A percentile compares a stretch with the other conserved stretches of the same genome.
Evolutionary conservation across 192 early-diverging fungal genomes (phyloP).

Genomic region (Helicostylum pulchrum): DNA sequence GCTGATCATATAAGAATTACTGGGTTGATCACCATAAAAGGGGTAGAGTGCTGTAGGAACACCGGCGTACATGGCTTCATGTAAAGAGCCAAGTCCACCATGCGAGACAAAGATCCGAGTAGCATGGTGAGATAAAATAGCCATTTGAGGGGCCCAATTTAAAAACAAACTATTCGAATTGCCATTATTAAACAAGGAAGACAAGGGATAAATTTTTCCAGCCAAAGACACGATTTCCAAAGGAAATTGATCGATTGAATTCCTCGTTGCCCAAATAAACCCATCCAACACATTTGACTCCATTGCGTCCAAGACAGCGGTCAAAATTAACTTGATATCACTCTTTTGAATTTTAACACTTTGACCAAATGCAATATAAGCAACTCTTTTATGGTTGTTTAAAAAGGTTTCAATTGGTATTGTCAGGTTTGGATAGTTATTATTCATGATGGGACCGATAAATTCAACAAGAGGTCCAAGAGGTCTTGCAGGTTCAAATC

Average conservation of each 20-base stretch:
- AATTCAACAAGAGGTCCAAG: conserved; percentile 31
- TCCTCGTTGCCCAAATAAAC: conserved; percentile 30
- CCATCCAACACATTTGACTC: conserved; percentile 29
- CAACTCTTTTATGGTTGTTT: conserved; percentile 7
- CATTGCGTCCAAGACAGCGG: conserved; percentile 22
- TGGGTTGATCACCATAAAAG: conserved; percentile 28
- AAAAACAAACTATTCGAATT: conserved; percentile 1
- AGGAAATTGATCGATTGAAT: neutral
- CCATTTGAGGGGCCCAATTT: conserved; percentile 32
- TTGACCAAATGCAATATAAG: conserved; percentile 37
- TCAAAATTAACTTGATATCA: conserved; percentile 23
- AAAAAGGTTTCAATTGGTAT: conserved; percentile 14
- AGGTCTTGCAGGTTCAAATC: conserved; percentile 26
- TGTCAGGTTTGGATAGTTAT: neutral
- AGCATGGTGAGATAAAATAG: conserved; percentile 26
- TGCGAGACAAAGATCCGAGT: conserved; percentile 30
- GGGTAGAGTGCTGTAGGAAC: conserved; percentile 28
- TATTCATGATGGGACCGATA: conserved; percentile 34
- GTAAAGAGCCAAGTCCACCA: conserved; percentile 25
- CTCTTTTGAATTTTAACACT: neutral
- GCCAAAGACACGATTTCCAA: no score
- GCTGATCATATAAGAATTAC: neutral
- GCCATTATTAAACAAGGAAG: no score
- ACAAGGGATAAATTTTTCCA: no score
- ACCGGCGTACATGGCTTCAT: conserved; percentile 31